A percentile compares a stretch with the other conserved stretches of the same genome.
Evolutionary conservation across 176 grass and related monocot species (phyloP).

Genomic region (Hyparrhenia diplandra): DNA sequence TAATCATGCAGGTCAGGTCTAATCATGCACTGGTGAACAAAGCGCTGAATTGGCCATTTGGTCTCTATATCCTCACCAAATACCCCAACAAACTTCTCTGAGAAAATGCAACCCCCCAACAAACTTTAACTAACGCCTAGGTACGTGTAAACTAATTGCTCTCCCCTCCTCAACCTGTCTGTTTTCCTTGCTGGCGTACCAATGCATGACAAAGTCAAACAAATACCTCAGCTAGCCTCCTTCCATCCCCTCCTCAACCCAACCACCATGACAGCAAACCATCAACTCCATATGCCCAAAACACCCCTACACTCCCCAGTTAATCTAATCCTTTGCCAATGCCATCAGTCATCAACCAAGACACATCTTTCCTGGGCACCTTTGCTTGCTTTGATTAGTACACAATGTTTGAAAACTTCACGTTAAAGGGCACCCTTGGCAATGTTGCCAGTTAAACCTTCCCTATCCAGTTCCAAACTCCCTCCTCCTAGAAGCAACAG

Average conservation of each 20-base stretch:
- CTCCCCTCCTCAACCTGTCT: neutral
- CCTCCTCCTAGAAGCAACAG: slow-evolving; percentile 56
- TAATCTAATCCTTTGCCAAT: neutral
- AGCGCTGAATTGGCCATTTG: neutral
- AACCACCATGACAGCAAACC: slow-evolving; percentile 80
- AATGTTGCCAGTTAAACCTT: slow-evolving; percentile 61
- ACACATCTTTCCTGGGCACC: neutral
- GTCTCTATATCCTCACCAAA: slow-evolving; percentile 25
- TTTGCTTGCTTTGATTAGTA: neutral
- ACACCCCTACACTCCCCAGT: slow-evolving; percentile 31
- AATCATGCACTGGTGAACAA: slow-evolving; percentile 20
- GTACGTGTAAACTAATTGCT: slow-evolving; percentile 14
- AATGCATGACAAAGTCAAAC: slow-evolving; percentile 60
- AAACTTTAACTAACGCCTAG: slow-evolving; percentile 47
- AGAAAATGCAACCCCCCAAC: slow-evolving; percentile 21
- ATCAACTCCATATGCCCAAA: slow-evolving; percentile 40
- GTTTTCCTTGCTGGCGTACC: slow-evolving; percentile 19
- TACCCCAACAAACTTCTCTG: slow-evolving; percentile 27
- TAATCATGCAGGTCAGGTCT: slow-evolving; percentile 28
- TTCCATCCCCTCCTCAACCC: slow-evolving; percentile 32
- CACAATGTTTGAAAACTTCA: slow-evolving; percentile 20
- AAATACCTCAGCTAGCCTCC: slow-evolving; percentile 26
- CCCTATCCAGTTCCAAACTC: slow-evolving; percentile 54
- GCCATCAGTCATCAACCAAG: neutral
- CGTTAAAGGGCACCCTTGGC: slow-evolving; percentile 35